Evolutionary conservation across 148 eudicot genomes (phyloP).

Genomic region (Vaccinium vitisidaea): DNA sequence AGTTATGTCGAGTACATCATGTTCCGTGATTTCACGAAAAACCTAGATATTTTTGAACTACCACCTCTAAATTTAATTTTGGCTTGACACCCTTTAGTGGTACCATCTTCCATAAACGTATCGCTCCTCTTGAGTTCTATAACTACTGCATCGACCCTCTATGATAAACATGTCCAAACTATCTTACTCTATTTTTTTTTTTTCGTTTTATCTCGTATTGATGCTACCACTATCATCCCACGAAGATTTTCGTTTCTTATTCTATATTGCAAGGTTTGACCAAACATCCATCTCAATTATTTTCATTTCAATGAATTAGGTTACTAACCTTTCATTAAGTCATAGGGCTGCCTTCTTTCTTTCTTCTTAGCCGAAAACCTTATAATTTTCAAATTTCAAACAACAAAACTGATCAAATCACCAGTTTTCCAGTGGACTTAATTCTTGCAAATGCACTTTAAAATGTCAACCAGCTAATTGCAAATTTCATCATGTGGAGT

Average conservation of each 20-base stretch:
- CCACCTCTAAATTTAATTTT: not conserved
- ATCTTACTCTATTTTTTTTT: not conserved
- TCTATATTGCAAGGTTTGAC: no score
- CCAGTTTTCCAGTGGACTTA: not conserved
- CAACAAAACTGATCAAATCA: not conserved
- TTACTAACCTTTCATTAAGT: no score
- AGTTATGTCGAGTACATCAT: no score
- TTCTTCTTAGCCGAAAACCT: no score
- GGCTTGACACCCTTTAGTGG: not conserved
- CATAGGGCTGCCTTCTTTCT: no score
- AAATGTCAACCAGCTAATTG: not conserved
- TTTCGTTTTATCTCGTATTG: not conserved
- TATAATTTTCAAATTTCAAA: not conserved
- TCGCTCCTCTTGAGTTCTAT: not conserved
- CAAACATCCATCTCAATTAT: not conserved
- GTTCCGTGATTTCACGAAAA: not conserved
- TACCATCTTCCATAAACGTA: not conserved
- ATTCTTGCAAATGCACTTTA: not conserved
- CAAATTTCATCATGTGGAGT: conserved; percentile 3
- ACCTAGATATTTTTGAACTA: not conserved
- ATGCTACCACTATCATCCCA: not conserved
- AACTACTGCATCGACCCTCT: no score
- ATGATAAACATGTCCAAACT: not conserved
- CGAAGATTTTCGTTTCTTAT: no score
- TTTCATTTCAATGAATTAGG: no score